Base-by-base conservation (phyloP, 2,329 filamentous ascomycete species). In the Ophiostoma piceae region DNA sequence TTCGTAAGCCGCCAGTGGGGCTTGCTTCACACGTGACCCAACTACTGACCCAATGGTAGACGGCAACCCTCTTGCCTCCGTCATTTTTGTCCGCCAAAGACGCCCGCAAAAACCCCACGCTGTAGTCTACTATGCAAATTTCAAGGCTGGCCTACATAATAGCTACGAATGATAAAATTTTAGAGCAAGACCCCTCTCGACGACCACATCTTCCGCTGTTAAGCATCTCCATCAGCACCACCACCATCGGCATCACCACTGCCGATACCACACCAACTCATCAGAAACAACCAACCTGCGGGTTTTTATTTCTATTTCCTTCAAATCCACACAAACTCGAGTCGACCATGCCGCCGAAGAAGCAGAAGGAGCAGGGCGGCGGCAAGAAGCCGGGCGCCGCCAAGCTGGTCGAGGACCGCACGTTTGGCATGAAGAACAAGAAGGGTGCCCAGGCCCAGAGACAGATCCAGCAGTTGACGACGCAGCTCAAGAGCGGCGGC, bases 401-500 rank as follows among this genome's bases (percentile, higher is more conserved):
- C 75, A 92, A 92, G 82, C 77, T 84, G 64, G 91, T 93, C 73
- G 92, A 95, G 73, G 95, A 99, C 84, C 95, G 94, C 83, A 97
- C 95, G 67, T 99, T 99, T 85, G 95, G 95, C 76, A 98, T 99
- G 95, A 99, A 99, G 83, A 99, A 99, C 79, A 99, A 99, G 84
- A 99, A 97, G 85, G 95, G 95, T 75, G 90, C 88, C 70, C 89
- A 88, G 68, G 94, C 93, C 69, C 92, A 98, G 82, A 96, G 89
- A 81, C 88, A 94, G 75, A 98, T 99, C 78, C 90, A 91, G 71
- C 91, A 93, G 76, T 87, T 99, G 79, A 83, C 89, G 74, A 86
- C 89, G 66, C 90, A 93, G 76, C 86, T 89, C 68, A 88, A 90
- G 74, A 85, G 86, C 70, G 89, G 90, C 75, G 92, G 92, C 72